Evolutionary conservation across 2,329 filamentous ascomycete genomes (phyloP).

Genomic region (Exophiala spinifera): DNA sequence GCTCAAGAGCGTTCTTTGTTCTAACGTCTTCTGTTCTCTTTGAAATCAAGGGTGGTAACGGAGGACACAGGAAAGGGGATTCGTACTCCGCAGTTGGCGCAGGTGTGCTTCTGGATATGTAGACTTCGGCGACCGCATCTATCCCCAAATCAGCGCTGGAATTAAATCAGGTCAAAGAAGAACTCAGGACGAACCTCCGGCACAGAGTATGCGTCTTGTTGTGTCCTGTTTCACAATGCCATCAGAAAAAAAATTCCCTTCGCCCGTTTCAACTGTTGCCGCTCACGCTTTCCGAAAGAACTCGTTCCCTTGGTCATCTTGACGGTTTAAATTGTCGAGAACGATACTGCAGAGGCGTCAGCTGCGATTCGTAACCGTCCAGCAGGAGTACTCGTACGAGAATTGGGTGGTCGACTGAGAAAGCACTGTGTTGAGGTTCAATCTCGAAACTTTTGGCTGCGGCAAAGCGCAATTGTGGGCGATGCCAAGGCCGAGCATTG

Average conservation of each 20-base stretch:
- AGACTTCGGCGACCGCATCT: slow-evolving; percentile 78
- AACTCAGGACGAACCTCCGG: slow-evolving; percentile 89
- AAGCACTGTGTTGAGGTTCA: slow-evolving; percentile 3
- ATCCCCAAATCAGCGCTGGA: slow-evolving; percentile 20
- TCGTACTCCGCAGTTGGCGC: slow-evolving; percentile 73
- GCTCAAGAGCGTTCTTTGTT: background rate
- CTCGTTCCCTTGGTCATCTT: slow-evolving; percentile 62
- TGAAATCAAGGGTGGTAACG: background rate
- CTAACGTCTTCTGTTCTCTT: background rate
- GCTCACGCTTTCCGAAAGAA: slow-evolving; percentile 67
- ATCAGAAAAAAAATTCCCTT: slow-evolving; percentile 15
- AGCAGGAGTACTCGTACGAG: slow-evolving; percentile 13
- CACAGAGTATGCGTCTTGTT: slow-evolving; percentile 98
- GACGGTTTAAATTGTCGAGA: slow-evolving; percentile 17
- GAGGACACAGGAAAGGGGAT: background rate
- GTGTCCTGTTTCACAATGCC: slow-evolving; percentile 49
- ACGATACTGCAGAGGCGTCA: slow-evolving; percentile 10
- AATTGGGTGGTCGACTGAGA: slow-evolving; percentile 11
- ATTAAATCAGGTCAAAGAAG: slow-evolving; percentile 20
- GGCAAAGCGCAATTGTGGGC: background rate
- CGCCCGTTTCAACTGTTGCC: slow-evolving; percentile 1
- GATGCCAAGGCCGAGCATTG: background rate
- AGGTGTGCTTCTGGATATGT: slow-evolving; percentile 99
- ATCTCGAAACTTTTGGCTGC: background rate
- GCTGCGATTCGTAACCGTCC: background rate